Evolutionary conservation across 2,329 filamentous ascomycete species (phyloP), one percentile per base, ranked within the genome.

Genomic region (Beauveria bassiana): DNA sequence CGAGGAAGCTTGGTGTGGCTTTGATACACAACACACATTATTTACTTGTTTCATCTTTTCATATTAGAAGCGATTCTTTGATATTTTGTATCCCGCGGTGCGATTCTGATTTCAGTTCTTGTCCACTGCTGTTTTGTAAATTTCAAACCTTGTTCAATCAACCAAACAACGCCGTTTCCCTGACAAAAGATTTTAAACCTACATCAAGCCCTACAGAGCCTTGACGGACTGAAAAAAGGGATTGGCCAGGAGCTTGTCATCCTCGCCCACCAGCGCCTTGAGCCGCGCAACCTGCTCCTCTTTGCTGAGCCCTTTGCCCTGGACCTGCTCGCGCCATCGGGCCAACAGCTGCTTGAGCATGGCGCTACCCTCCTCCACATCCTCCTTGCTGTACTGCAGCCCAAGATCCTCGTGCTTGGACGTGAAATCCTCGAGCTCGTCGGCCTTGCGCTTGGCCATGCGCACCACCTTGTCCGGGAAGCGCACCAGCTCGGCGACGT

Each of bases 401-500:
- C 77, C 78, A 7, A 80, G 68, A 50, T 81, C 80, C 64, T 90
- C 87, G 68, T 90, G 86, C 76, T 92, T 93, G 56, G 84, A 84
- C 0, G 90, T 89, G 69, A 99, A 99, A 73, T 99, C 95, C 73
- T 99, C 95, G 42, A 99, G 81, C 79, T 99, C 96, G 73, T 98
- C 95, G 0, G 95, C 95, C 78, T 99, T 99, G 68, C 95, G 86
- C 77, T 96, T 96, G n/a, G 95, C 95, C 96, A 99, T 99, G 65
- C 92, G 91, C 64, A 99, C 90, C 18, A 99, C 96, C 77, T 99
- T 99, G 68, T 91, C 88, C 0, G 95, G 95, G 77, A 99, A 99
- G 50, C 93, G 86, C 22, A 99, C 95, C 6, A 99, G 83, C 77
- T 99, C 95, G 1, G 95, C 95, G 16, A 99, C 96, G 75, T 99